These are phyloP conservation scores for Arxiozyma bovina DNA, from an alignment of 1,139 yeast species.

Conservation along the genomic window DNA sequence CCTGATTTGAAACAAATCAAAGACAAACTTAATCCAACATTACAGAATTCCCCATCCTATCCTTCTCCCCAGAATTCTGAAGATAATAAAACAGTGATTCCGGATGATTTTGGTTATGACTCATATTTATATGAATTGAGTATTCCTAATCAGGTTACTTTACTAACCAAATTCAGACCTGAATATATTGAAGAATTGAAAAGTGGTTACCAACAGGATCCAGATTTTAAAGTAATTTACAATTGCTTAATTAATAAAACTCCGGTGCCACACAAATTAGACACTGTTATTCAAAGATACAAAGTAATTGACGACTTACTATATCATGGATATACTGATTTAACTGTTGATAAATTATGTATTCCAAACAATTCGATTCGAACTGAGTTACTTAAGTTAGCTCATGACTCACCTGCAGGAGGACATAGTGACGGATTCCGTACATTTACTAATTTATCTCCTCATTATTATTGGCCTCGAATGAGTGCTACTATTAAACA, in stretches of 20 bases:
- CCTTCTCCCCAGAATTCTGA: too few species aligned
- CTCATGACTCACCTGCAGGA: neutral
- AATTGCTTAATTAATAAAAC: too few species aligned
- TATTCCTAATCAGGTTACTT: neutral
- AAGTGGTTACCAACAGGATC: neutral
- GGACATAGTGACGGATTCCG: neutral
- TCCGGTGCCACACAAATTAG: neutral
- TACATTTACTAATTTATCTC: neutral
- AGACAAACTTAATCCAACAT: too few species aligned
- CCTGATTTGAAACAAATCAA: neutral
- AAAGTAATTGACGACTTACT: neutral
- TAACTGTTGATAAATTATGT: too few species aligned
- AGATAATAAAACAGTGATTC: too few species aligned
- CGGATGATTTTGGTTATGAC: neutral
- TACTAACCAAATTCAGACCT: neutral
- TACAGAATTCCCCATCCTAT: too few species aligned
- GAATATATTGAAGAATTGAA: neutral
- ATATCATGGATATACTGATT: neutral
- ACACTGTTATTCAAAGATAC: neutral
- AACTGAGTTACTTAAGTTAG: neutral
- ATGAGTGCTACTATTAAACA: neutral
- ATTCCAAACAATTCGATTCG: too few species aligned
- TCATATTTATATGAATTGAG: neutral
- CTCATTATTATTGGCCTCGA: constrained; percentile 1
- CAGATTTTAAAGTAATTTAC: neutral